Conservation (phyloP, 768 basidiomycete species). For the Termitomyces sp. region DNA sequence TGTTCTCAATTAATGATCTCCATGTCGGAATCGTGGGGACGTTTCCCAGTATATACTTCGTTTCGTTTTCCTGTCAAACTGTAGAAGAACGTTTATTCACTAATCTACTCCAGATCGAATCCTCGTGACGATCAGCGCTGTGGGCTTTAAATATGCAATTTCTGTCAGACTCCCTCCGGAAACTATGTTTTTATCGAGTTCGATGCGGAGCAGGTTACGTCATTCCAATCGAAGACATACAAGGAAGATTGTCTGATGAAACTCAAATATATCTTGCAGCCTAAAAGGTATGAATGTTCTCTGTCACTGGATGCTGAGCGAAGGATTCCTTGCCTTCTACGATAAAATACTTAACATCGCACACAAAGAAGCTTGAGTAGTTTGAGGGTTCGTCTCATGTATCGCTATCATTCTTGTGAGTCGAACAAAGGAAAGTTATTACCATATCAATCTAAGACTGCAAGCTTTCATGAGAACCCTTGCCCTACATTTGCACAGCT, state of each 20-base stretch:
- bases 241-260: background rate
- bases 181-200: too few species aligned
- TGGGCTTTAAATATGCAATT: background rate
- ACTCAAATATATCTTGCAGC: background rate
- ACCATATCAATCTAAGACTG: background rate
- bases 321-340: background rate
- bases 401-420: background rate
- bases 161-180: background rate
- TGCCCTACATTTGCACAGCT: conserved; percentile 6
- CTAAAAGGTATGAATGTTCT: background rate
- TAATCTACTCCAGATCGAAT: background rate
- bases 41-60: background rate
- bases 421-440: background rate
- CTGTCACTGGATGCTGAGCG: background rate
- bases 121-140: background rate
- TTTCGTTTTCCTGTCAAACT: background rate
- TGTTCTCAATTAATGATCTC: conserved; percentile 1
- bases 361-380: background rate
- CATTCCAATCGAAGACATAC: background rate
- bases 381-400: background rate
- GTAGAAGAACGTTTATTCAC: background rate
- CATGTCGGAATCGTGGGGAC: conserved; percentile 7
- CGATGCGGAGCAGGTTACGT: too few species aligned
- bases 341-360: background rate
- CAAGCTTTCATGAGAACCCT: background rate